A percentile compares a stretch with the other conserved stretches of the same genome.
Evolutionary conservation across 768 basidiomycete genomes (phyloP).

Genomic region (Termitomyces sp.): DNA sequence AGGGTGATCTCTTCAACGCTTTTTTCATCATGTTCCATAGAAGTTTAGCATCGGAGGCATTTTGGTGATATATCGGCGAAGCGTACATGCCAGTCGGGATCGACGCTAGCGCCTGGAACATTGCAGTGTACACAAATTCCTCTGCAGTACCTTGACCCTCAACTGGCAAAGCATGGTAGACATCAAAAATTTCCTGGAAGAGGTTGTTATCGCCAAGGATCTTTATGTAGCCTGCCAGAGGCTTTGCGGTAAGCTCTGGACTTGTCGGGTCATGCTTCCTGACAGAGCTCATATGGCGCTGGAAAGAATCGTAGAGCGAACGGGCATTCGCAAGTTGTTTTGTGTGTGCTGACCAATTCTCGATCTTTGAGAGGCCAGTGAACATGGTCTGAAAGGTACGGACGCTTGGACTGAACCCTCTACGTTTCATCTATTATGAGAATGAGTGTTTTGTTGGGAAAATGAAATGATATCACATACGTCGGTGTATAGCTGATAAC

Average conservation of each 20-base stretch:
- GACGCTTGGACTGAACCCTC: conserved; percentile 64
- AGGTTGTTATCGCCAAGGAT: conserved; percentile 56
- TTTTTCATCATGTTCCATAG: conserved; percentile 67
- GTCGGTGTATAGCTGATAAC: conserved; percentile 63
- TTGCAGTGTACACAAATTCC: conserved; percentile 54
- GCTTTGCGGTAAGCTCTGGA: conserved; percentile 40
- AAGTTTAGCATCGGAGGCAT: conserved; percentile 61
- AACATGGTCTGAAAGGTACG: conserved; percentile 70
- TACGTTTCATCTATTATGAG: conserved; percentile 71
- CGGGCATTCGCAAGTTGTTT: conserved; percentile 62
- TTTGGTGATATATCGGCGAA: conserved; percentile 26
- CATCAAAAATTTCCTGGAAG: conserved; percentile 67
- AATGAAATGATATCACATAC: conserved; percentile 29
- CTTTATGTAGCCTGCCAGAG: conserved; percentile 57
- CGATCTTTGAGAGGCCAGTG: conserved; percentile 53
- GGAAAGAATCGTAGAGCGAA: conserved; percentile 53
- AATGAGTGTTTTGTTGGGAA: not conserved
- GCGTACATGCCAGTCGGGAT: conserved; percentile 18
- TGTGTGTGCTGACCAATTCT: conserved; percentile 50
- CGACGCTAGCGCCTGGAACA: conserved; percentile 48
- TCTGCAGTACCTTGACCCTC: conserved; percentile 59
- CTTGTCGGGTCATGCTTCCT: conserved; percentile 42
- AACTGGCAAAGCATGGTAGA: conserved; percentile 63
- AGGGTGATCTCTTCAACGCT: conserved; percentile 34
- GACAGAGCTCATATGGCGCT: conserved; percentile 42